phyloP scores from a whole-genome alignment of 176 grass and related monocot genomes.

The Bothriochloa decipiens region DNA sequence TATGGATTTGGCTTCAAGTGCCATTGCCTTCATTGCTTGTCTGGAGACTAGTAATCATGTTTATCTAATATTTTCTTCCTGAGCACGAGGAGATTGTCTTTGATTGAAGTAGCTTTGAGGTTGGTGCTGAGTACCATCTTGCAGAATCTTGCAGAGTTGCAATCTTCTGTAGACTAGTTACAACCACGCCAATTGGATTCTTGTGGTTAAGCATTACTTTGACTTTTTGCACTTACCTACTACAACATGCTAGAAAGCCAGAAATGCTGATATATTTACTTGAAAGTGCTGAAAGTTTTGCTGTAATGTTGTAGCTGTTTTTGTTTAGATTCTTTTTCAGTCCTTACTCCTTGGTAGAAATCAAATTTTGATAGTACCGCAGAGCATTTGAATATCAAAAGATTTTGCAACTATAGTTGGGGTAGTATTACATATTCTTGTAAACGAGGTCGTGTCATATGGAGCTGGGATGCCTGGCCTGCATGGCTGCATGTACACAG shows the following conservation, averaged over 20 bases:
- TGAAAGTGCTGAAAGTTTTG: background rate
- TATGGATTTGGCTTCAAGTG: constrained; percentile 86
- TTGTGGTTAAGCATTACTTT: background rate
- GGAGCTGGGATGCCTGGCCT: background rate
- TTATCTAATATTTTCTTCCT: background rate
- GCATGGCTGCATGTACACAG: background rate
- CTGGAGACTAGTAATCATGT: constrained; percentile 54
- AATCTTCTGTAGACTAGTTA: constrained; percentile 2
- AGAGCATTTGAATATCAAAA: background rate
- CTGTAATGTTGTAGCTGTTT: background rate
- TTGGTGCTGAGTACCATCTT: background rate
- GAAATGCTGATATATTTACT: background rate
- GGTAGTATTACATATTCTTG: background rate
- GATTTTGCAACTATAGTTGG: background rate
- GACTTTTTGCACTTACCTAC: background rate
- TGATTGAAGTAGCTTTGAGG: constrained; percentile 11
- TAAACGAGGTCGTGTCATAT: background rate
- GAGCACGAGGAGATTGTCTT: background rate
- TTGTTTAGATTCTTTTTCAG: background rate
- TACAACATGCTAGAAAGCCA: background rate
- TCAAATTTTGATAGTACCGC: background rate
- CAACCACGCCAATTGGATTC: background rate
- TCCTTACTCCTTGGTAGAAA: background rate
- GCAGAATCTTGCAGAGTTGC: background rate
- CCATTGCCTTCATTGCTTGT: constrained; percentile 65